Conservation (phyloP, 495 filamentous ascomycete species). For the Penicillium longicatenatum region DNA sequence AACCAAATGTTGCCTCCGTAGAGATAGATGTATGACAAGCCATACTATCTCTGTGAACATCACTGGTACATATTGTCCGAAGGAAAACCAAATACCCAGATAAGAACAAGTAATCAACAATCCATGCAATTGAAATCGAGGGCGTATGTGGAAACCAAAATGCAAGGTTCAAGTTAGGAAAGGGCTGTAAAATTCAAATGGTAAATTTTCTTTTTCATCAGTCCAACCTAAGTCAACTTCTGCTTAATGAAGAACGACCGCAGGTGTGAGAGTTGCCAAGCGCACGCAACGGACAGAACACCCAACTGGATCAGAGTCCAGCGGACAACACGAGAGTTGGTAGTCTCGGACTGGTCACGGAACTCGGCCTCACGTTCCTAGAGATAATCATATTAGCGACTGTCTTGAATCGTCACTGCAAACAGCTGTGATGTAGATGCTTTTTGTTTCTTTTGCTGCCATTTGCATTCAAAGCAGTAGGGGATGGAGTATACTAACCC, state of each 20-base stretch:
- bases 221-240: conserved; percentile 69
- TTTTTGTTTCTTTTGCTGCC: not conserved
- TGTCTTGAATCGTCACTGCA: not conserved
- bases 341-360: conserved; percentile 92
- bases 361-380: conserved; percentile 98
- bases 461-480: not conserved
- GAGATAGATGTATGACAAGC: not conserved
- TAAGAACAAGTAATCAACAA: not conserved
- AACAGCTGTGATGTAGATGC: not conserved
- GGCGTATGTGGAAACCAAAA: conserved; percentile 15
- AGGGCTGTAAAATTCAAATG: conserved; percentile 18
- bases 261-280: conserved; percentile 96
- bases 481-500: conserved; percentile 59
- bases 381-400: conserved; percentile 1
- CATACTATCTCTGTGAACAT: not conserved
- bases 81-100: not conserved
- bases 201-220: conserved; percentile 1
- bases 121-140: conserved; percentile 3
- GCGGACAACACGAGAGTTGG: conserved; percentile 88
- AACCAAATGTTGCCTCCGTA: not conserved
- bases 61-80: not conserved
- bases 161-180: conserved; percentile 22
- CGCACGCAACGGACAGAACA: conserved; percentile 87
- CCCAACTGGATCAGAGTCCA: conserved; percentile 91
- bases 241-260: conserved; percentile 99